Base-by-base conservation (phyloP, 2,329 filamentous ascomycete species). In the Cercospora sp. region DNA sequence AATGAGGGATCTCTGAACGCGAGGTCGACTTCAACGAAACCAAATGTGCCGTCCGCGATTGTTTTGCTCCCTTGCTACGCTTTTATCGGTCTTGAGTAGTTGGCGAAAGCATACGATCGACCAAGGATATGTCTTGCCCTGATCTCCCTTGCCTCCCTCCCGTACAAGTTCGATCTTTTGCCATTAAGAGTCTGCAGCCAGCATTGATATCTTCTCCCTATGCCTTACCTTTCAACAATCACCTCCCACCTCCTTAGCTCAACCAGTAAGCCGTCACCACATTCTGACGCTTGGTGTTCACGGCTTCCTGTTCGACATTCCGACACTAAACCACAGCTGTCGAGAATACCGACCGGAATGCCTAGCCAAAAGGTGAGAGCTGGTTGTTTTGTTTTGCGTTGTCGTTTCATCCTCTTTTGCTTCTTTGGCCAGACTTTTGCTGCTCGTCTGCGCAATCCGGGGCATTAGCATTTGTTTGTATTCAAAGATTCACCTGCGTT, bases 291-390 rank as follows among this genome's bases (percentile, higher is more conserved):
- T 53, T 53, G 49, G 12, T 28, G 5, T 24, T 7, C 12, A 16
- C 21, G 45, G 18, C 12, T 21, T 16, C 21, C 21, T 5, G 21
- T 53, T 53, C 24, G 21, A 53, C 21, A 13, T 16, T 53, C 9
- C 21, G 49, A 53, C 49, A 53, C 5, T 3, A 8, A 5, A 0
- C 1, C 3, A 16, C 5, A 53, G 49, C 49, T 53, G 21, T 53
- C 49, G 49, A 53, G 49, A 53, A 53, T 53, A 26, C 49, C 49
- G 49, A 53, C 49, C 18, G 49, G 49, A 26, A 53, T 24, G 49
- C 21, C 49, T 53, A 13, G 49, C 21, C 16, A 16, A 13, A 2
- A 4, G 8, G 21, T 53, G 21, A 21, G 21, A 26, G 43, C 18
- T 13, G 18, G 24, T 49, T 12, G 43, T 49, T 49, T 21, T 24